phyloP scores from a whole-genome alignment of 1,139 yeast species.

The Taiozyma onychis region DNA sequence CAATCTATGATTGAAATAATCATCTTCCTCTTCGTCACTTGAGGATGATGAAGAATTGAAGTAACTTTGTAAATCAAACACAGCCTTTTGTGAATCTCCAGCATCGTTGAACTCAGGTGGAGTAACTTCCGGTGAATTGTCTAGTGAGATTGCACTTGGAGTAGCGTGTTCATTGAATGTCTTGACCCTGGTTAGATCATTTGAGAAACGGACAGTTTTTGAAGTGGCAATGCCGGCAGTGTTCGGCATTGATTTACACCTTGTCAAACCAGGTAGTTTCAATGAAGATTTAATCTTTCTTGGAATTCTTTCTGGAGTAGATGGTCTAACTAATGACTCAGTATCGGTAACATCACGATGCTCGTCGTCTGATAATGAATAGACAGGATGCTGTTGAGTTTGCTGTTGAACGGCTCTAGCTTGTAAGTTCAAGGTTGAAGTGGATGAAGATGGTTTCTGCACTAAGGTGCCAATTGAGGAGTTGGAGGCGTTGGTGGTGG shows the following conservation, averaged over 20 bases:
- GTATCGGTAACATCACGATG: conserved; percentile 2
- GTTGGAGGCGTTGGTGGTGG: conserved; percentile 12
- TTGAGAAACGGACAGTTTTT: conserved; percentile 61
- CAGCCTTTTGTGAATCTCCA: conserved; percentile 13
- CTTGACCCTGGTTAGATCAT: conserved; percentile 42
- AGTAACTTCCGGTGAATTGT: conserved; percentile 46
- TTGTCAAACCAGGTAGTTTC: conserved; percentile 34
- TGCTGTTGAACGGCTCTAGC: not conserved
- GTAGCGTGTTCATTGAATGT: conserved; percentile 51
- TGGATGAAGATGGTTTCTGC: conserved; percentile 16
- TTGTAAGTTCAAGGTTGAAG: conserved; percentile 18
- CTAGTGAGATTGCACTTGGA: conserved; percentile 53
- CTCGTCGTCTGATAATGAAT: not conserved
- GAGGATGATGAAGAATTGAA: conserved; percentile 15
- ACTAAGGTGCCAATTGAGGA: conserved; percentile 23
- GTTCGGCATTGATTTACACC: conserved; percentile 47
- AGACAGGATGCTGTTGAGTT: not conserved
- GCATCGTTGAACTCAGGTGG: conserved; percentile 12
- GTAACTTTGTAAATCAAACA: conserved; percentile 15
- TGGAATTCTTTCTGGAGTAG: conserved; percentile 7
- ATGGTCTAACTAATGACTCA: conserved; percentile 5
- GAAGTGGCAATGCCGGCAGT: conserved; percentile 32
- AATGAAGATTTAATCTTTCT: conserved; percentile 22
- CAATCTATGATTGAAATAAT: conserved; percentile 13
- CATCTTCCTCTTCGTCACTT: conserved; percentile 17